A percentile compares a stretch with the other conserved stretches of the same genome.
phyloP scores from a whole-genome alignment of 2,329 filamentous ascomycete genomes.

The Fusarium tuaranense region DNA sequence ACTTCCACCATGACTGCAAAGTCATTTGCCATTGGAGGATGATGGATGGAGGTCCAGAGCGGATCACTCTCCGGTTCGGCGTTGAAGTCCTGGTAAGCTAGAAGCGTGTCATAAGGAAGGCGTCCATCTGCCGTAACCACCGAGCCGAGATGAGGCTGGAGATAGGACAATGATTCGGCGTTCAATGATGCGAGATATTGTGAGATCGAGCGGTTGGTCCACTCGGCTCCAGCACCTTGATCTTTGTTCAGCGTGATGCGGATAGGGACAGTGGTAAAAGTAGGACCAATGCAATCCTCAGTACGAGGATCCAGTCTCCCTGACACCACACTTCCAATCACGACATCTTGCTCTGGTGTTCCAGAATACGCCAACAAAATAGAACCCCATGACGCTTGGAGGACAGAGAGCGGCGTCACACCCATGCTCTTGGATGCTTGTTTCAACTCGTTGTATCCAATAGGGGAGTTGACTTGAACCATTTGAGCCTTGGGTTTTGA shows the following conservation, averaged over 20 bases:
- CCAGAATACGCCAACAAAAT: constrained; percentile 7
- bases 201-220: neutral
- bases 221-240: neutral
- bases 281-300: constrained; percentile 6
- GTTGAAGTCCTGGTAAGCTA: constrained; percentile 14
- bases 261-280: constrained; percentile 3
- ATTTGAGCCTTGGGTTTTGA: neutral
- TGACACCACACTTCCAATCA: constrained; percentile 7
- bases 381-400: constrained; percentile 7
- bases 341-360: constrained; percentile 2
- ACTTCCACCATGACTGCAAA: constrained; percentile 11
- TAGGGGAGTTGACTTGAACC: neutral
- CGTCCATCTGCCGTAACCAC: constrained; percentile 1
- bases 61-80: neutral
- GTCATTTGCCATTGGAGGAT: constrained; percentile 8
- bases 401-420: constrained; percentile 2
- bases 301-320: constrained; percentile 5
- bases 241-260: neutral
- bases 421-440: constrained; percentile 2
- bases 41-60: neutral
- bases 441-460: neutral
- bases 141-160: constrained; percentile 3
- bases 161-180: neutral
- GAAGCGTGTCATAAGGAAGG: constrained; percentile 9
- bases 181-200: neutral